Percentiles rank a stretch among this genome's conserved stretches.
Conservation (phyloP, 805 yeast species). For the Candida maltosa region DNA sequence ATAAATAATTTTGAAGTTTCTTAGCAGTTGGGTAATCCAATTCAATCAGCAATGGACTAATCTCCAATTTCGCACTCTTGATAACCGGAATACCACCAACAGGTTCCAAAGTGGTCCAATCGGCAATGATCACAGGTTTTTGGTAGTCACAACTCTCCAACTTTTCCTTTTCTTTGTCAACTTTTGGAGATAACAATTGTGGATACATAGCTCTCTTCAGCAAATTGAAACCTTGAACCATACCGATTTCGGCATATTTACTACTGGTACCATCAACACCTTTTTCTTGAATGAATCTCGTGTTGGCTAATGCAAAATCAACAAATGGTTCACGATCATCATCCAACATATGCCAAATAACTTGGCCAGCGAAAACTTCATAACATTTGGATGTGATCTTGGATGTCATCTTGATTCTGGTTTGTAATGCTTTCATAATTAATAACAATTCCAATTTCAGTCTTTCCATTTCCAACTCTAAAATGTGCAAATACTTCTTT, state of each 20-base stretch:
- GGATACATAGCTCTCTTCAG: slow-evolving; percentile 59
- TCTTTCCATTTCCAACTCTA: slow-evolving; percentile 32
- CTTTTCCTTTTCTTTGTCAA: slow-evolving; percentile 13
- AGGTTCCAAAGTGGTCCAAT: slow-evolving; percentile 81
- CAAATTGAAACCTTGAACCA: slow-evolving; percentile 69
- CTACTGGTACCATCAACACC: slow-evolving; percentile 63
- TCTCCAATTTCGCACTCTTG: slow-evolving; percentile 54
- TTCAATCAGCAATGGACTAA: slow-evolving; percentile 68
- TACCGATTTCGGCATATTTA: slow-evolving; percentile 55
- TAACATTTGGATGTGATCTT: slow-evolving; percentile 19
- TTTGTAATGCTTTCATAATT: slow-evolving; percentile 28
- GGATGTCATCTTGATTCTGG: slow-evolving; percentile 13
- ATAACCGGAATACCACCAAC: slow-evolving; percentile 90
- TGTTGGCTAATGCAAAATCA: slow-evolving; percentile 63
- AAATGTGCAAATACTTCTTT: slow-evolving; percentile 14
- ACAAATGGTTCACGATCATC: slow-evolving; percentile 60
- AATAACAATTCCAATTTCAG: slow-evolving; percentile 31
- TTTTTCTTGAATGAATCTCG: slow-evolving; percentile 60
- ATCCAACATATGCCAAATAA: slow-evolving; percentile 68
- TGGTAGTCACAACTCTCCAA: slow-evolving; percentile 6
- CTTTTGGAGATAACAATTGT: slow-evolving; percentile 57
- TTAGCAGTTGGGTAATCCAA: slow-evolving; percentile 70
- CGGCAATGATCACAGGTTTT: slow-evolving; percentile 24
- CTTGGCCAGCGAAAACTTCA: slow-evolving; percentile 52
- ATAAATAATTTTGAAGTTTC: slow-evolving; percentile 62